Evolutionary conservation across 495 filamentous ascomycete genomes (phyloP).

Genomic region (Aspergillus ellipticus): DNA sequence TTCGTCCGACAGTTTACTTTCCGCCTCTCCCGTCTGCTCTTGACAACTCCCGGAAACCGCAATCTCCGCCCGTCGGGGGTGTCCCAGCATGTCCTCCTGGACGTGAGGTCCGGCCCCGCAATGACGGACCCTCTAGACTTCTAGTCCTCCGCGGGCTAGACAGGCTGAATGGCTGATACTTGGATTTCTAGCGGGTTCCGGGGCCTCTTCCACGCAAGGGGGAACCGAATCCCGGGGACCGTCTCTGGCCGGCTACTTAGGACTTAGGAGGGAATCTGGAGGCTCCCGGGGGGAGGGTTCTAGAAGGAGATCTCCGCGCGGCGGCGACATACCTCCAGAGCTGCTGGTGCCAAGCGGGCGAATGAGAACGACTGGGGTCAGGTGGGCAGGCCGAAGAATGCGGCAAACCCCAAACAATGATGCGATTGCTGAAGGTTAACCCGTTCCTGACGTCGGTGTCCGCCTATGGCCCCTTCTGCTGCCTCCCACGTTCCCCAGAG

Average conservation of each 20-base stretch:
- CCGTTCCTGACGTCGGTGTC: background rate
- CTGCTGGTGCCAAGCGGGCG: slow-evolving; percentile 9
- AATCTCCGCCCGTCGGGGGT: background rate
- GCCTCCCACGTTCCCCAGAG: background rate
- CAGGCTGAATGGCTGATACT: background rate
- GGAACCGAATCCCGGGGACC: background rate
- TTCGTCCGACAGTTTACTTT: too few species aligned
- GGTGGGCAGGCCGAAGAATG: slow-evolving; percentile 13
- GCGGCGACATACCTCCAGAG: background rate
- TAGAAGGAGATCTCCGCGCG: slow-evolving; percentile 1
- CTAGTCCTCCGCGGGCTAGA: background rate
- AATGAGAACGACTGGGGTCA: slow-evolving; percentile 12
- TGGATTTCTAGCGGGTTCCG: background rate
- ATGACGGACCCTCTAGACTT: background rate
- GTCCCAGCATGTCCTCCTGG: background rate
- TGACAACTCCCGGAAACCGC: background rate
- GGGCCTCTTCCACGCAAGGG: background rate
- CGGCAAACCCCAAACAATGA: slow-evolving; percentile 3
- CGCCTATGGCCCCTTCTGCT: background rate
- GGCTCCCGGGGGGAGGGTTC: background rate
- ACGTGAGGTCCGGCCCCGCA: background rate
- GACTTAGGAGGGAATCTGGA: background rate
- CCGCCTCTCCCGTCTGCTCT: background rate
- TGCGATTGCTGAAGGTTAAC: background rate
- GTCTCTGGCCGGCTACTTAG: background rate